Percentiles rank a stretch among this genome's conserved stretches.
These are phyloP conservation scores for Fusarium brevicatenulatum DNA, from an alignment of 2,329 filamentous ascomycete genomes.

Conservation along the genomic window DNA sequence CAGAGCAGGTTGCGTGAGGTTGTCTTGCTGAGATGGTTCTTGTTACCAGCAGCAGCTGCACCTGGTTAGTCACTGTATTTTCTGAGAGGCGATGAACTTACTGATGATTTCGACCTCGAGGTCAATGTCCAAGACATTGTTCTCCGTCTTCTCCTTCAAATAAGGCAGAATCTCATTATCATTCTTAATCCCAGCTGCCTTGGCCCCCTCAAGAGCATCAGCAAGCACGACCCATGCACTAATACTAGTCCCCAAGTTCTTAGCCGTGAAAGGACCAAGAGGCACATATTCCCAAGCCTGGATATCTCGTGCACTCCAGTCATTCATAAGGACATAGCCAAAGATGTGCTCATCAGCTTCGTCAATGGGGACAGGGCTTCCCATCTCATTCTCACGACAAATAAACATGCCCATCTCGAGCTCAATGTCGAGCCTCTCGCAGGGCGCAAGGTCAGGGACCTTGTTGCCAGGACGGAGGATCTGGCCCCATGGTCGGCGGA, in stretches of 20 bases:
- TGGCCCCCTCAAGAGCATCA: constrained; percentile 60
- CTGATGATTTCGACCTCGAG: constrained; percentile 54
- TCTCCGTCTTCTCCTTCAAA: constrained; percentile 64
- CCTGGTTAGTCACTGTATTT: no score
- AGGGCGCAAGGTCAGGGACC: constrained; percentile 67
- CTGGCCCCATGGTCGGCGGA: constrained; percentile 79
- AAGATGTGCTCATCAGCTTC: constrained; percentile 79
- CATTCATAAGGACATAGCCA: constrained; percentile 72
- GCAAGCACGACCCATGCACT: constrained; percentile 71
- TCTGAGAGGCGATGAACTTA: no score
- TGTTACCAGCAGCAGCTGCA: constrained; percentile 47
- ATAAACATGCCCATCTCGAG: constrained; percentile 82
- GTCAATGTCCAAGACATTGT: constrained; percentile 51
- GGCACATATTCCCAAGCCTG: constrained; percentile 71
- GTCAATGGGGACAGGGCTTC: constrained; percentile 71
- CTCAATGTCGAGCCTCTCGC: constrained; percentile 76
- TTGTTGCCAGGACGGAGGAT: constrained; percentile 61
- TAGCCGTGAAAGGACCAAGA: constrained; percentile 70
- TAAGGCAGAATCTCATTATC: constrained; percentile 51
- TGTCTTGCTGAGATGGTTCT: constrained; percentile 48
- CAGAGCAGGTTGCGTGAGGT: constrained; percentile 68
- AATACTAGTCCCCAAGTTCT: constrained; percentile 69
- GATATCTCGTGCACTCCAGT: constrained; percentile 72
- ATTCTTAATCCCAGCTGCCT: constrained; percentile 45
- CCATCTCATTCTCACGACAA: constrained; percentile 71